Evolutionary conservation across 176 grass and related monocot species (phyloP).

Genomic region (Eleusine coracana): DNA sequence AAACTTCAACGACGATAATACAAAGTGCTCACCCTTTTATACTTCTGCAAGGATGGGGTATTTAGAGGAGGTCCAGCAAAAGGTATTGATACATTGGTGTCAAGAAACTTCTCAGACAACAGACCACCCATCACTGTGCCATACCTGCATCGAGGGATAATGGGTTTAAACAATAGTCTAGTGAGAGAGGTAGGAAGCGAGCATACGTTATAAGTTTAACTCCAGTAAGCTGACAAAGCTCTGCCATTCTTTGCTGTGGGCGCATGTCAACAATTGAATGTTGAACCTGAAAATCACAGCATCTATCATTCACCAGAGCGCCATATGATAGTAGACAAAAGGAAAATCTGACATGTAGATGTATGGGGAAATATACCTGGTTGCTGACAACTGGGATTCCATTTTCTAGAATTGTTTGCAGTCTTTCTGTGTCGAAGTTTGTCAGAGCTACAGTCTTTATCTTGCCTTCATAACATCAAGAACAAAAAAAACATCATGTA

Average conservation of each 20-base stretch:
- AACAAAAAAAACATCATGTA: conserved; percentile 31
- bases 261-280: conserved; percentile 94
- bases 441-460: conserved; percentile 79
- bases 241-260: conserved; percentile 83
- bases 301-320: neutral
- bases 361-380: conserved; percentile 56
- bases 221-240: conserved; percentile 86
- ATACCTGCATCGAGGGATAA: conserved; percentile 57
- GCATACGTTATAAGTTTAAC: conserved; percentile 90
- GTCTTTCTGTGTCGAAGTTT: conserved; percentile 73
- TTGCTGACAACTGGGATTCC: conserved; percentile 91
- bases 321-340: neutral
- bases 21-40: conserved; percentile 66
- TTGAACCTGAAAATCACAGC: conserved; percentile 67
- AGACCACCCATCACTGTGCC: conserved; percentile 95
- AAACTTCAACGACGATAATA: conserved; percentile 10
- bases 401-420: conserved; percentile 93
- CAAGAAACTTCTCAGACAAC: conserved; percentile 89
- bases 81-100: conserved; percentile 80
- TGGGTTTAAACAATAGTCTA: neutral
- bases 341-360: neutral
- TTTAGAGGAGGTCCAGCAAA: conserved; percentile 88
- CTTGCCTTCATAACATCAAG: conserved; percentile 61
- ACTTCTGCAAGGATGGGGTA: conserved; percentile 89
- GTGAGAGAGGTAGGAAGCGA: conserved; percentile 5